Percentiles rank a stretch among this genome's conserved stretches.
Conservation (phyloP, 371 early-diverging fungal genomes). For the Smittium culicis region DNA sequence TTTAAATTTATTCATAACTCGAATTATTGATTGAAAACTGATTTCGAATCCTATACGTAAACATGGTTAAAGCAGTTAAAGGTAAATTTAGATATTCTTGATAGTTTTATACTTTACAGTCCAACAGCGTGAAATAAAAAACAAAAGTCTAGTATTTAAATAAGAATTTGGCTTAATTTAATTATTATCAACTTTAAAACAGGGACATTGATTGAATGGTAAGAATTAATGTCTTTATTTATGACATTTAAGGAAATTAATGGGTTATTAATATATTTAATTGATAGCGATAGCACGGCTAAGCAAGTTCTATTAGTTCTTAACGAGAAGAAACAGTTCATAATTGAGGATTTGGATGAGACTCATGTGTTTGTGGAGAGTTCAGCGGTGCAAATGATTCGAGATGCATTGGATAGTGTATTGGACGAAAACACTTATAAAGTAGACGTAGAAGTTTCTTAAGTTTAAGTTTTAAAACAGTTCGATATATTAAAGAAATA, state of each 20-base stretch:
- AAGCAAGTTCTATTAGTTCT: slow-evolving; percentile 65
- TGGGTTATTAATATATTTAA: background rate
- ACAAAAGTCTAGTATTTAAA: no score
- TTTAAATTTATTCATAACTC: no score
- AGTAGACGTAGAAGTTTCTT: slow-evolving; percentile 14
- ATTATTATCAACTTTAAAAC: background rate
- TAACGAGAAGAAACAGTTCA: slow-evolving; percentile 55
- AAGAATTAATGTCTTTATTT: background rate
- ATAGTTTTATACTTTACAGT: background rate
- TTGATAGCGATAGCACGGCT: slow-evolving; percentile 56
- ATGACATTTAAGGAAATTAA: no score
- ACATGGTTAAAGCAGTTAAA: background rate
- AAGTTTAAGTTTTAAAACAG: no score
- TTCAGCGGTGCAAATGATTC: slow-evolving; percentile 43
- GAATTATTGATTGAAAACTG: no score
- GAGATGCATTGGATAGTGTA: slow-evolving; percentile 53
- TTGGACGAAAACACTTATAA: slow-evolving; percentile 65
- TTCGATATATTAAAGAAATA: no score
- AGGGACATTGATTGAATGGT: slow-evolving; percentile 6
- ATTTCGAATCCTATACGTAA: no score
- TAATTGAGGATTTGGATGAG: slow-evolving; percentile 75
- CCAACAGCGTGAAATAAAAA: no score
- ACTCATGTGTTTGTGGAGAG: slow-evolving; percentile 71
- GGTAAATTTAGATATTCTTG: background rate
- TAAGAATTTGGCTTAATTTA: background rate